These are phyloP conservation scores for Juglanconis sp. DNA, from an alignment of 2,329 filamentous ascomycete species.

Conservation along the genomic window DNA sequence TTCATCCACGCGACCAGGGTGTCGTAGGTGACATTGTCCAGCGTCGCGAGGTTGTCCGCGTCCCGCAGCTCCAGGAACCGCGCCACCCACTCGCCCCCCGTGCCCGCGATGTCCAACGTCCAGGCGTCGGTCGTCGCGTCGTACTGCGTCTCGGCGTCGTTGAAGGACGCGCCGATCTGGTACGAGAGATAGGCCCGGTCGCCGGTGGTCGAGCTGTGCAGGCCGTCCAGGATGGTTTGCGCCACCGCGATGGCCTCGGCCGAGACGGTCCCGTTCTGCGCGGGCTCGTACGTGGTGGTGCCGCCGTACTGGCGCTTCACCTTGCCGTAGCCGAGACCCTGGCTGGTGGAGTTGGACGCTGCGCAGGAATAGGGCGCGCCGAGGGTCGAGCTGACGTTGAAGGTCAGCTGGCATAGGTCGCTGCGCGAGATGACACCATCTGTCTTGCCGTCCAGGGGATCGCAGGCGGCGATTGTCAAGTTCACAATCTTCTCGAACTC, in stretches of 20 bases:
- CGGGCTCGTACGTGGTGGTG: slow-evolving; percentile 19
- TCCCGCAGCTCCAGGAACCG: slow-evolving; percentile 28
- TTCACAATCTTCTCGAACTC: slow-evolving; percentile 49
- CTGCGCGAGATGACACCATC: slow-evolving; percentile 42
- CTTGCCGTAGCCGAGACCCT: slow-evolving; percentile 19
- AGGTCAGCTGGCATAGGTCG: slow-evolving; percentile 32
- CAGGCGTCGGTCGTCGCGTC: slow-evolving; percentile 25
- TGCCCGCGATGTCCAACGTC: not conserved
- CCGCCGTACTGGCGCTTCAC: not conserved
- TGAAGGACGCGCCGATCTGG: slow-evolving; percentile 30
- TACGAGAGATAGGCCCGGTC: slow-evolving; percentile 33
- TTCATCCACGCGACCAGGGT: slow-evolving; percentile 23
- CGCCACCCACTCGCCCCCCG: slow-evolving; percentile 25
- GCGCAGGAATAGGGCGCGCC: slow-evolving; percentile 36
- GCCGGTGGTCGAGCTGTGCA: slow-evolving; percentile 29
- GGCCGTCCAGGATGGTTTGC: slow-evolving; percentile 30
- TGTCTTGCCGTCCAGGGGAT: slow-evolving; percentile 38
- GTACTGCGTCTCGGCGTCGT: slow-evolving; percentile 29
- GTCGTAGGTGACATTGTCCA: slow-evolving; percentile 28
- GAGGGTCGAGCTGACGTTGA: slow-evolving; percentile 24
- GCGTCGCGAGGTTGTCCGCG: slow-evolving; percentile 23
- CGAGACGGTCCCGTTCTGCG: slow-evolving; percentile 34
- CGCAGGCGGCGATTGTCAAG: slow-evolving; percentile 48
- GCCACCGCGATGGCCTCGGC: slow-evolving; percentile 31
- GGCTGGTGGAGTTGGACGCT: slow-evolving; percentile 27